phyloP scores from a whole-genome alignment of 805 yeast genomes.

The Helenozyma baotianmanensis region DNA sequence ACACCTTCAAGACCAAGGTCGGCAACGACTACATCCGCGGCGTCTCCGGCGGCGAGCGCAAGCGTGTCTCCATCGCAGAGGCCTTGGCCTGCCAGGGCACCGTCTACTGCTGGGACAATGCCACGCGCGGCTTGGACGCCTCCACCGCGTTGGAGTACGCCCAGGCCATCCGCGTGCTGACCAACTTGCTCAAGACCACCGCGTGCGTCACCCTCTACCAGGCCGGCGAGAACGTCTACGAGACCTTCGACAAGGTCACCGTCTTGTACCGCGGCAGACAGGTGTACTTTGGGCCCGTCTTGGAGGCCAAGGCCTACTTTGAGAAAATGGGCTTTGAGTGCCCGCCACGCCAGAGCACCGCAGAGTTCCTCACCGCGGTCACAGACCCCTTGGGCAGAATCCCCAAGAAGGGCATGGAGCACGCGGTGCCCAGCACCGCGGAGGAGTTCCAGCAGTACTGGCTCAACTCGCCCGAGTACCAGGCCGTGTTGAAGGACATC shows the following conservation, averaged over 20 bases:
- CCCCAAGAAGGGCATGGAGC: conserved; percentile 44
- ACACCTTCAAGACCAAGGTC: conserved; percentile 26
- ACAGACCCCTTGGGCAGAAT: conserved; percentile 63
- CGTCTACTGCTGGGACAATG: conserved; percentile 31
- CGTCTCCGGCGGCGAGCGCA: conserved; percentile 39
- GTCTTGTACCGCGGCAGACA: conserved; percentile 38
- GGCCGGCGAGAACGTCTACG: conserved; percentile 27
- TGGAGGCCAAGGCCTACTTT: conserved; percentile 53
- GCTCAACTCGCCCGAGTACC: conserved; percentile 41
- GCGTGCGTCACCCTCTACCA: conserved; percentile 21
- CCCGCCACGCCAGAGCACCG: conserved; percentile 63
- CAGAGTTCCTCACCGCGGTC: conserved; percentile 66
- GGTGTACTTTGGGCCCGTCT: conserved; percentile 59
- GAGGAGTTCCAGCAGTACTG: conserved; percentile 59
- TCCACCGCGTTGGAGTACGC: conserved; percentile 31
- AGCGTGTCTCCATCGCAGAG: conserved; percentile 27
- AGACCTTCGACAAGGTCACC: conserved; percentile 28
- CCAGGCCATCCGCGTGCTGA: conserved; percentile 24
- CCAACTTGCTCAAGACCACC: conserved; percentile 15
- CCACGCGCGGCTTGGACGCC: conserved; percentile 31
- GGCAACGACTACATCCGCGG: conserved; percentile 39
- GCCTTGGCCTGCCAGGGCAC: conserved; percentile 17
- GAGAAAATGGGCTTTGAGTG: conserved; percentile 60
- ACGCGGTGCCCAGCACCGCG: conserved; percentile 55
- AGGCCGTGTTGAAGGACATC: conserved; percentile 19